Percentiles rank a stretch among this genome's conserved stretches.
These are phyloP conservation scores for Debaryomyces prosopidis DNA, from an alignment of 805 yeast genomes.

Conservation along the genomic window DNA sequence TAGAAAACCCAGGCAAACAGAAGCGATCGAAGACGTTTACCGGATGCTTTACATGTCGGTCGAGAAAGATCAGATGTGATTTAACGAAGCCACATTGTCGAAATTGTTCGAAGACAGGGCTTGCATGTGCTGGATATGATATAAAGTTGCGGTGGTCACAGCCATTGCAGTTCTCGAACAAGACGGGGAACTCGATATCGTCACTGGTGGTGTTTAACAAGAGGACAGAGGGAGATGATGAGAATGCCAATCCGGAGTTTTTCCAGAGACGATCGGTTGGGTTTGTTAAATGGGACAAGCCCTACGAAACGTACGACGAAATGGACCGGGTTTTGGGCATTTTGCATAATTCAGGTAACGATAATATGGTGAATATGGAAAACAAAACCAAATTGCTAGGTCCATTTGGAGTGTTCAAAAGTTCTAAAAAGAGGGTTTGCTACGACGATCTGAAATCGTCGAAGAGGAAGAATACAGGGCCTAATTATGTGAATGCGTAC, in stretches of 20 bases:
- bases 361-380: conserved; percentile 31
- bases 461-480: neutral
- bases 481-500: neutral
- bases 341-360: conserved; percentile 49
- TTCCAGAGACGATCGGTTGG: conserved; percentile 72
- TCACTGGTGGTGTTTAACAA: conserved; percentile 29
- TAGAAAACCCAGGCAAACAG: conserved; percentile 2
- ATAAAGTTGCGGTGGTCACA: conserved; percentile 78
- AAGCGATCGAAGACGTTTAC: conserved; percentile 64
- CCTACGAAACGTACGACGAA: conserved; percentile 74
- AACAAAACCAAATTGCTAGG: conserved; percentile 60
- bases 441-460: conserved; percentile 22
- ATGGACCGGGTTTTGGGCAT: conserved; percentile 69
- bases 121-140: conserved; percentile 79
- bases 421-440: conserved; percentile 13
- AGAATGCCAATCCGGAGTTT: conserved; percentile 34
- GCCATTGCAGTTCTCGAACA: conserved; percentile 40
- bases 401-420: conserved; percentile 79
- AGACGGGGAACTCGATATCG: conserved; percentile 26
- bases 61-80: conserved; percentile 81
- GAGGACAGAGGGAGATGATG: conserved; percentile 16
- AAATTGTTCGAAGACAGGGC: conserved; percentile 67
- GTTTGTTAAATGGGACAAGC: conserved; percentile 66
- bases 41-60: conserved; percentile 87
- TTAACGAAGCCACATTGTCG: conserved; percentile 65